Conservation (phyloP, 2,329 filamentous ascomycete genomes). For the Aureobasidium melanogenum region DNA sequence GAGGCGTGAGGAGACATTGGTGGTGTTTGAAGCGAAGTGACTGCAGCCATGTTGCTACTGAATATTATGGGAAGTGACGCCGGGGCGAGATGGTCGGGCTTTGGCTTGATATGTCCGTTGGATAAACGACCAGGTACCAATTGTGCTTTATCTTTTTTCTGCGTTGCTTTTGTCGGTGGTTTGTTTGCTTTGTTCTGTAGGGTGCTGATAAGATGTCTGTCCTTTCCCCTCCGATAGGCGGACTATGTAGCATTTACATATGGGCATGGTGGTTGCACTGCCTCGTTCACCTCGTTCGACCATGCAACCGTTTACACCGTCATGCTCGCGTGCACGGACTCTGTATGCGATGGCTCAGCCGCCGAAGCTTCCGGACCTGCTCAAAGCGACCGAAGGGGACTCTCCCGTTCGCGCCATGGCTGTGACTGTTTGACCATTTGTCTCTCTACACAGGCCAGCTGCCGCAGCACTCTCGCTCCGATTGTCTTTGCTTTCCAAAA, state of each 20-base stretch:
- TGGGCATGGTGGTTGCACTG: not conserved
- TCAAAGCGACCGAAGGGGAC: too few species aligned
- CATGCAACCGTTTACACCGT: not conserved
- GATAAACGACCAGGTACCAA: not conserved
- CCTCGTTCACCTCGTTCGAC: not conserved
- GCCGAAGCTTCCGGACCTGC: not conserved
- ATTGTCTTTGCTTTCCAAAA: not conserved
- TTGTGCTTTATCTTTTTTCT: not conserved
- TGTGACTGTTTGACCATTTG: not conserved
- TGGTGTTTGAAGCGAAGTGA: not conserved
- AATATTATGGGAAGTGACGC: not conserved
- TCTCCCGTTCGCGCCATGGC: not conserved
- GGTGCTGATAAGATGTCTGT: not conserved
- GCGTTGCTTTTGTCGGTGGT: not conserved
- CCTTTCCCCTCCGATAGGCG: not conserved
- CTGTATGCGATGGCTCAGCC: not conserved
- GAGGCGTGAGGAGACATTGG: constrained; percentile 1
- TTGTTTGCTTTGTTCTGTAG: not conserved
- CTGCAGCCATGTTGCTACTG: not conserved
- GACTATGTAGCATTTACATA: not conserved
- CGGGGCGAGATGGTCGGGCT: not conserved
- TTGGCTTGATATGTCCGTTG: not conserved
- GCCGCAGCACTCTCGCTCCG: not conserved
- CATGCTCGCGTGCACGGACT: not conserved
- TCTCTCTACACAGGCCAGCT: not conserved